A percentile compares a stretch with the other conserved stretches of the same genome.
Evolutionary conservation across 805 yeast species (phyloP).

Genomic region (Citeromyces matritensis): DNA sequence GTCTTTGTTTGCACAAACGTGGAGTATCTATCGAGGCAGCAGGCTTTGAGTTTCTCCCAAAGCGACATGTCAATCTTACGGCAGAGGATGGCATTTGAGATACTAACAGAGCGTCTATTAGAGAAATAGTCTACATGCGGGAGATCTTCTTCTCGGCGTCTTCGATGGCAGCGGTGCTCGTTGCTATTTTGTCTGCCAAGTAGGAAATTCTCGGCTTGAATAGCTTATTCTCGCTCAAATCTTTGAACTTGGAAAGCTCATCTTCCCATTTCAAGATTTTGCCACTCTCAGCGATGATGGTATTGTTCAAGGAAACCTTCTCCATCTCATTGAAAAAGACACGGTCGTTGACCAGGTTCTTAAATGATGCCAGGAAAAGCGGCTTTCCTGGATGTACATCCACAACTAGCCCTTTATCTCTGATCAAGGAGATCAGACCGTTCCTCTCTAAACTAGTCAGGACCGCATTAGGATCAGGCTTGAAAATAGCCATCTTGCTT

Average conservation of each 20-base stretch:
- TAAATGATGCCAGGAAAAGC: slow-evolving; percentile 66
- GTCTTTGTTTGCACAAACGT: slow-evolving; percentile 80
- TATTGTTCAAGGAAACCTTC: slow-evolving; percentile 35
- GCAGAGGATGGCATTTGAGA: slow-evolving; percentile 52
- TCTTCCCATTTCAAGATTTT: slow-evolving; percentile 54
- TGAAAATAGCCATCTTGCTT: slow-evolving; percentile 43
- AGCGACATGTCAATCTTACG: slow-evolving; percentile 58
- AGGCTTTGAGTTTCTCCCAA: slow-evolving; percentile 39
- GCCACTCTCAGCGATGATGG: slow-evolving; percentile 42
- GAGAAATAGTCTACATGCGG: slow-evolving; percentile 5
- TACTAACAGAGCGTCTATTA: slow-evolving; percentile 12
- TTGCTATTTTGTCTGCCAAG: slow-evolving; percentile 49
- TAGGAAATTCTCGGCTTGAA: slow-evolving; percentile 52
- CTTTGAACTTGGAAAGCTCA: slow-evolving; percentile 48
- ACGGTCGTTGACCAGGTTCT: slow-evolving; percentile 41
- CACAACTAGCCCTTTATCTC: slow-evolving; percentile 62
- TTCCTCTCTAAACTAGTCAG: slow-evolving; percentile 63
- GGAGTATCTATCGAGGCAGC: slow-evolving; percentile 36
- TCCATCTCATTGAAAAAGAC: slow-evolving; percentile 48
- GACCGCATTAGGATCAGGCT: slow-evolving; percentile 35
- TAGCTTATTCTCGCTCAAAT: slow-evolving; percentile 33
- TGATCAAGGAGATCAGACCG: slow-evolving; percentile 57
- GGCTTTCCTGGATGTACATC: slow-evolving; percentile 75
- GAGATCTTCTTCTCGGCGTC: slow-evolving; percentile 26
- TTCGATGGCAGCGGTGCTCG: slow-evolving; percentile 35